A percentile compares a stretch with the other conserved stretches of the same genome.
phyloP scores from a whole-genome alignment of 345 rosid species.

The Linum lewisii region DNA sequence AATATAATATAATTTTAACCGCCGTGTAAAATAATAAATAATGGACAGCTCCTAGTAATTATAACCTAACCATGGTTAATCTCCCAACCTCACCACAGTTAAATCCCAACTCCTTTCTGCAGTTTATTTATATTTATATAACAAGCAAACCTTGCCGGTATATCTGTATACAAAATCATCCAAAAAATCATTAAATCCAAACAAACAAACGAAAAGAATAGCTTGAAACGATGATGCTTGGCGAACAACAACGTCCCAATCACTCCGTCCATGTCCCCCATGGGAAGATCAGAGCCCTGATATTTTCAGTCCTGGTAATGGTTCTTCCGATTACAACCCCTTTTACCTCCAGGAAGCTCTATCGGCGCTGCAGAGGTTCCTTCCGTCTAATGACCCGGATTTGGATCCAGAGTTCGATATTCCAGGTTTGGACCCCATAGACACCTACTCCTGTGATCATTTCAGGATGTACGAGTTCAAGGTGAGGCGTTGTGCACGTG shows the following conservation, averaged over 20 bases:
- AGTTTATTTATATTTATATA: too few relatives aligned
- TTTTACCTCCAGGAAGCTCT: slow-evolving; percentile 19
- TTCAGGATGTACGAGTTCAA: slow-evolving; percentile 86
- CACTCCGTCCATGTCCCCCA: slow-evolving; percentile 46
- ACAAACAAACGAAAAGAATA: not conserved
- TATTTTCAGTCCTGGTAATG: slow-evolving; percentile 13
- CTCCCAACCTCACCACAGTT: slow-evolving; percentile 29
- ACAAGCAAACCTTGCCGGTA: not conserved
- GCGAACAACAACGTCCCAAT: slow-evolving; percentile 29
- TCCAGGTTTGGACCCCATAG: slow-evolving; percentile 11
- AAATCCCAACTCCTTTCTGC: slow-evolving; percentile 4
- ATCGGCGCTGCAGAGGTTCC: slow-evolving; percentile 46
- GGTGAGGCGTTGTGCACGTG: slow-evolving; percentile 63
- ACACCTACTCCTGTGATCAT: slow-evolving; percentile 22
- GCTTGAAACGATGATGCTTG: slow-evolving; percentile 46
- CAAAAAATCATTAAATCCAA: not conserved
- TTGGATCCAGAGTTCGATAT: slow-evolving; percentile 26
- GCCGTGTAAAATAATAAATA: too few relatives aligned
- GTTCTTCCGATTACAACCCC: slow-evolving; percentile 20
- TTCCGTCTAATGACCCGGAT: slow-evolving; percentile 51
- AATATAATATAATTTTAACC: too few relatives aligned
- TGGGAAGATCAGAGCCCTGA: slow-evolving; percentile 40
- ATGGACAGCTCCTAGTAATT: not conserved
- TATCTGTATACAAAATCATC: not conserved
- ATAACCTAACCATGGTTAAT: slow-evolving; percentile 23